Base-by-base conservation (phyloP, 1,284 basidiomycete genomes). In the Ceratobasidium theobromae region DNA sequence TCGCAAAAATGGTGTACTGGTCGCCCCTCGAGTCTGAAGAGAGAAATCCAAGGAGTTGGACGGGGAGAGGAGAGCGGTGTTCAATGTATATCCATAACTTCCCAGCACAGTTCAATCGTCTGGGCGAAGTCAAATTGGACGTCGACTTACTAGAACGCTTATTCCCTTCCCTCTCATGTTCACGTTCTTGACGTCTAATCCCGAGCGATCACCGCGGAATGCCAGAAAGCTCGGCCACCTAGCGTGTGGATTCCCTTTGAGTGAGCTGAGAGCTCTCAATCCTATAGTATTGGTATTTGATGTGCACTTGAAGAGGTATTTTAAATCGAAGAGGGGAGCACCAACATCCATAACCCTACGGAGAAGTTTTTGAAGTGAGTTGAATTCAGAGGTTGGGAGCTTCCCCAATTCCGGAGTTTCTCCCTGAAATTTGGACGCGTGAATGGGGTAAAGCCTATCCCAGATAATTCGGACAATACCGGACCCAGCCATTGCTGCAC, bases 281-380 rank as follows among this genome's bases (percentile, higher is more conserved):
- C 33, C 38, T 9, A 64, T 27, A n/a, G 16, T 27, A 12, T 28
- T 28, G 16, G 14, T 33, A 32, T 43, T 38, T 18, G 49, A 78
- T 0, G 80, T 79, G n/a, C 77, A 78, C 68, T 85, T 83, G 66
- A 92, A 84, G 54, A 91, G 80, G 12, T 73, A 71, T 51, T 85
- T 77, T 18, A 83, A 82, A 38, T 89, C 85, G 8, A 79, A 75
- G 0, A 86, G 84, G 1, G 81, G 83, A 0, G 85, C 81, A 1
- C 89, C 88, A 77, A 91, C 83, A 68, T 91, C 89, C 21, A 90
- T 75, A 25, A 91, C 73, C 12, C 82, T 79, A 54, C 83, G 79
- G 27, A 89, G 73, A 0, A 91, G 76, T 72, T 85, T 87, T 71
- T 83, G 82, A 33, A 86, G 74, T 1, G 84, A 73, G 16, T 30